Base-by-base conservation (phyloP, 1,284 basidiomycete species). In the Ceratobasidium sp. region DNA sequence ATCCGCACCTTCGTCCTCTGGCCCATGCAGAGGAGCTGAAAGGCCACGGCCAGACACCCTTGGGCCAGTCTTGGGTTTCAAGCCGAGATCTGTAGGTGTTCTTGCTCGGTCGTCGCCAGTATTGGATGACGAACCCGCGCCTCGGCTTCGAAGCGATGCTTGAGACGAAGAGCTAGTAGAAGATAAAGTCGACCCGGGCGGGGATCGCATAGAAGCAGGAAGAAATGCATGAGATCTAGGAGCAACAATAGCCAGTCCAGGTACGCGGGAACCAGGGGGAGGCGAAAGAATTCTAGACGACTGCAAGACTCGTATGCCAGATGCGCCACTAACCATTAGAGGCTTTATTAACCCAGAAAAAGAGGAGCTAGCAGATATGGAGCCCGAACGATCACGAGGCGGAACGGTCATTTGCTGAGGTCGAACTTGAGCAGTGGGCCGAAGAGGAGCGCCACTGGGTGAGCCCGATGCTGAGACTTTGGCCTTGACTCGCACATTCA, bases 241-340 rank as follows among this genome's bases (percentile, higher is more conserved):
- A 28, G 38, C 26, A 18, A 35, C 52, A 47, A 52, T 38, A 7
- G 16, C 28, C n/a, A 38, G 35, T 30, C 30, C 32, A 35, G 38
- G 43, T 1, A 30, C 32, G 0, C 52, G 54, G 21, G 52, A 2
- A n/a, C 46, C 44, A 1, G 46, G 66, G 18, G 66, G 66, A 5
- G 66, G 66, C 38, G 66, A 70, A 18, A 70, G 54, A 44, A 70
- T 70, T 14, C 66, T 28, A 0, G 66, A 70, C 9, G 41, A 44
- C 5, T 52, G 26, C 1, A 38, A 38, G 16, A 70, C 66, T 1
- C 66, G 46, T 16, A 70, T 55, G 14, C 52, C 57, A 21, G 66
- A 70, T 5, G 54, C 23, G 1, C 66, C 41, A 41, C 54, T 70
- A 41, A 70, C 30, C 30, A 55, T 70, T 23, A 52, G 47, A 16